Evolutionary conservation across 305 asterid species (phyloP).

Genomic region (Fraxinus sp.): DNA sequence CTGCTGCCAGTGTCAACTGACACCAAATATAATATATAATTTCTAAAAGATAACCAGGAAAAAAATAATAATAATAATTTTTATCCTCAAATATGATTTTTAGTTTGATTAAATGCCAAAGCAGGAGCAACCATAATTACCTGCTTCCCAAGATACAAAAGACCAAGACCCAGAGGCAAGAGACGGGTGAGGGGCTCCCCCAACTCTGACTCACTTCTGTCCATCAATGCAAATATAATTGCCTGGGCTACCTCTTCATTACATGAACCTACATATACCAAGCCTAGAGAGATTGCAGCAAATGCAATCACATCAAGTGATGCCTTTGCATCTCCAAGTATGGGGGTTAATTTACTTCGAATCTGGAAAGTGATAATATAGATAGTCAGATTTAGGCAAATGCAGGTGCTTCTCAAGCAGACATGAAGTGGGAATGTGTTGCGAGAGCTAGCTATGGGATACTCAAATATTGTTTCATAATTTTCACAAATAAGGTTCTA

Average conservation of each 20-base stretch:
- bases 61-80: neutral
- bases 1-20: neutral
- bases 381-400: constrained; percentile 14
- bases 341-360: constrained; percentile 58
- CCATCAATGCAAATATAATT: constrained; percentile 84
- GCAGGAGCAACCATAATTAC: constrained; percentile 32
- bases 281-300: constrained; percentile 85
- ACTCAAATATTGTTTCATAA: neutral
- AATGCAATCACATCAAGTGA: constrained; percentile 92
- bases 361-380: constrained; percentile 45
- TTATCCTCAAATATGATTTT: neutral
- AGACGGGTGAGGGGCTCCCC: constrained; percentile 88
- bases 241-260: constrained; percentile 94
- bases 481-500: neutral
- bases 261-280: constrained; percentile 91
- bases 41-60: neutral
- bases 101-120: neutral
- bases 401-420: constrained; percentile 12
- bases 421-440: neutral
- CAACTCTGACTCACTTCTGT: constrained; percentile 77
- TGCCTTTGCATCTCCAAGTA: constrained; percentile 73
- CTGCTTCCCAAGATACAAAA: constrained; percentile 97
- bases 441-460: neutral
- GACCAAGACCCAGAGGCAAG: constrained; percentile 91
- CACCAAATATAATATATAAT: neutral